Conservation (phyloP, 2,329 filamentous ascomycete genomes). For the Phyllosticta citribraziliensis region DNA sequence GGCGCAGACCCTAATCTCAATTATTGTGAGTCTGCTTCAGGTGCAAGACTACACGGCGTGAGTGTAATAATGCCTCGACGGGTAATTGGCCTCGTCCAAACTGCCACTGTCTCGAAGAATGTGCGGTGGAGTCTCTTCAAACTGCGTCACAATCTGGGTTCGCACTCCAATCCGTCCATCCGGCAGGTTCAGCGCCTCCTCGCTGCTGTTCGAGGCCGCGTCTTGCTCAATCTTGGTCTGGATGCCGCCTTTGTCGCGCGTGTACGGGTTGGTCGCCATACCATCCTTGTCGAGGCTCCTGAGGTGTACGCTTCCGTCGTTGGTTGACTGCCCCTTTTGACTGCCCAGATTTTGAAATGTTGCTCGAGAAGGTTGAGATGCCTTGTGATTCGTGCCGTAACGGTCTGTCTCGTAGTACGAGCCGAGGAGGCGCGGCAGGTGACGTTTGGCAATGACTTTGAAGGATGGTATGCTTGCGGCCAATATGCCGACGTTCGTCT, state of each 20-base stretch:
- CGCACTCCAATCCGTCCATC: slow-evolving; percentile 8
- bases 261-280: neutral
- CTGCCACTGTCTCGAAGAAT: neutral
- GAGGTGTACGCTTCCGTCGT: neutral
- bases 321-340: neutral
- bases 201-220: slow-evolving; percentile 6
- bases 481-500: slow-evolving; percentile 9
- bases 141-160: slow-evolving; percentile 9
- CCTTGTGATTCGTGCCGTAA: neutral
- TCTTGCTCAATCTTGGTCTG: slow-evolving; percentile 10
- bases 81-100: neutral
- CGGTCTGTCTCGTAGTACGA: slow-evolving; percentile 9
- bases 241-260: neutral
- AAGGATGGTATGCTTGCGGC: slow-evolving; percentile 11
- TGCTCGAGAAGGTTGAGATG: neutral
- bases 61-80: neutral
- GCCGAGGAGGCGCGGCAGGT: slow-evolving; percentile 9
- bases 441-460: slow-evolving; percentile 11
- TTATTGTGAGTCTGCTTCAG: too few relatives aligned
- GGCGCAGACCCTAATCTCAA: too few relatives aligned
- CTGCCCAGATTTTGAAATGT: slow-evolving; percentile 6
- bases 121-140: neutral
- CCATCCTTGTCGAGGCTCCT: slow-evolving; percentile 5
- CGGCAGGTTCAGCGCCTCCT: slow-evolving; percentile 9
- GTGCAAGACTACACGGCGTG: neutral